Percentiles rank a stretch among this genome's conserved stretches.
Evolutionary conservation across 2,329 filamentous ascomycete species (phyloP).

Genomic region (Harringtonia lauricola): DNA sequence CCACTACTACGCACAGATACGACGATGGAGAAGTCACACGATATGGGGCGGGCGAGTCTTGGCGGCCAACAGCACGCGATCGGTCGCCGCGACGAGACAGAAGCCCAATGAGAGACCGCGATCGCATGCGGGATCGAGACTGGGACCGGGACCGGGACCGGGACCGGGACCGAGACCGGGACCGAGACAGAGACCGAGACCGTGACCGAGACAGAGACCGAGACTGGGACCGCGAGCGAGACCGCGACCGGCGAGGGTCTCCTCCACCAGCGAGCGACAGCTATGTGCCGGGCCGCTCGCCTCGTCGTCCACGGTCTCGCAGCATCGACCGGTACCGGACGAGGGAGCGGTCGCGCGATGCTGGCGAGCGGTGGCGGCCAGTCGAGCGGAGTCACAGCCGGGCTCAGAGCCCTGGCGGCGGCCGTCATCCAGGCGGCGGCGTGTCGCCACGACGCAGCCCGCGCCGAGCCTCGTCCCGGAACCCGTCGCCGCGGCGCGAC

Average conservation of each 20-base stretch:
- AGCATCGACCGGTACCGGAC: conserved; percentile 27
- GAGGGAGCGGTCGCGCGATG: conserved; percentile 25
- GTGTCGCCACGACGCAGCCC: conserved; percentile 18
- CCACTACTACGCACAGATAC: no score
- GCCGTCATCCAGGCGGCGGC: conserved; percentile 10
- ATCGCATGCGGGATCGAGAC: conserved; percentile 22
- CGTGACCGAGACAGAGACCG: conserved; percentile 13
- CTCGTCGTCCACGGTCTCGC: conserved; percentile 26
- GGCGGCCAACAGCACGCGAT: conserved; percentile 30
- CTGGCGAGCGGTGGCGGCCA: conserved; percentile 23
- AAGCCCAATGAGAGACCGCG: conserved; percentile 19
- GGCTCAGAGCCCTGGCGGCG: conserved; percentile 21
- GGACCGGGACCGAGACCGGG: conserved; percentile 22
- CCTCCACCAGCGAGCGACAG: conserved; percentile 25
- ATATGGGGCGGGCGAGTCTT: conserved; percentile 51
- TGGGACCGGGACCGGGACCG: conserved; percentile 17
- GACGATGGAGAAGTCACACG: conserved; percentile 52
- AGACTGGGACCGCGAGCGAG: conserved; percentile 17
- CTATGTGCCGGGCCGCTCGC: conserved; percentile 27
- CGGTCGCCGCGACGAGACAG: conserved; percentile 27
- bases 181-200: neutral
- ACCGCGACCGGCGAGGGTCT: conserved; percentile 11
- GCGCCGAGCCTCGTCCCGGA: conserved; percentile 22
- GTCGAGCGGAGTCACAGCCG: conserved; percentile 26
- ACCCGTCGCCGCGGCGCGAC: conserved; percentile 29